Base-by-base conservation (phyloP, 768 basidiomycete species). In the Boletus reticulatus region DNA sequence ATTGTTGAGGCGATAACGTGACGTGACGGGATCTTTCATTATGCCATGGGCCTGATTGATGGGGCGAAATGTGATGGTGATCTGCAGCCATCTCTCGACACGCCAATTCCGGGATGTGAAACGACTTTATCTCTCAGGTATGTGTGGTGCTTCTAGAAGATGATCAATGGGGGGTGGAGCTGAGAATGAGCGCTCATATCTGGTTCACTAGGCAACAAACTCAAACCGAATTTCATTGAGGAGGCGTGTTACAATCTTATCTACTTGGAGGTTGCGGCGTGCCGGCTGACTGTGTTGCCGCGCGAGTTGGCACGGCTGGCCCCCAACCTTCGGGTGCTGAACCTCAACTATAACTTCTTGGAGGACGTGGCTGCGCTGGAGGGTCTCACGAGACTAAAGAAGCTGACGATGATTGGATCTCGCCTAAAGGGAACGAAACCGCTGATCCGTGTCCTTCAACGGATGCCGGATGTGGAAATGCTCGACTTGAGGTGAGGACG, bases 281-380 rank as follows among this genome's bases (percentile, higher is more conserved):
- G 97, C 70, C 83, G 89, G 58, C 76, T 98, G 59, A 86, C 84
- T 36, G 63, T 63, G 51, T 82, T 97, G 47, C 95, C 95, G n/a
- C 64, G 71, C 61, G 80, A 83, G 41, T 76, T 97, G 62, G 79
- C 80, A 50, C 67, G 67, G 44, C 73, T 89, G 52, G 75, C 86
- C 46, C 96, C 97, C 32, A 97, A 95, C 72, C 73, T 98, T 65
- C 85, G 94, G 52, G 87, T 87, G 56, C 76, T 98, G 73, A 98
- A 98, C 78, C 82, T 98, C 61, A 96, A 98, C 79, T 96, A 97
- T 79, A 98, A 98, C 72, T 98, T 95, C 72, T 68, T 98, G 70
- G 84, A 94, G 63, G 86, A 90, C 73, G 73, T 83, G 50, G 72
- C 80, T 59, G 73, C 77, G 48, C 76, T 99, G 54, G 80, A 80